These are phyloP conservation scores for Cordyceps pruinosa DNA, from an alignment of 2,329 filamentous ascomycete genomes.

Conservation along the genomic window DNA sequence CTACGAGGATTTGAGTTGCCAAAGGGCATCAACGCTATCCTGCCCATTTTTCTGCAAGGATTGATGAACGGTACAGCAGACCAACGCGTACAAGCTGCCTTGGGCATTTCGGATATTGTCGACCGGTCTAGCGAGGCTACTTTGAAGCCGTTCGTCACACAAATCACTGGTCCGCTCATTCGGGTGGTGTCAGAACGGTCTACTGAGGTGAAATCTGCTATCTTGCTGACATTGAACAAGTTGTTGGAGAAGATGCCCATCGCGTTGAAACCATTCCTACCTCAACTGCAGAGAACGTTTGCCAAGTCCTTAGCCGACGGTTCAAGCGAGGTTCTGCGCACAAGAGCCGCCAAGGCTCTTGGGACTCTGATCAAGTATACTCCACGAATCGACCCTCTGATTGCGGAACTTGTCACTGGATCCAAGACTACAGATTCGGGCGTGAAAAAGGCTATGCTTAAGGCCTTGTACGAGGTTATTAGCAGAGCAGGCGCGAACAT, in stretches of 20 bases:
- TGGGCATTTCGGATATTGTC: conserved; percentile 92
- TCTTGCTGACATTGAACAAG: conserved; percentile 89
- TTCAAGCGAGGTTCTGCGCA: conserved; percentile 79
- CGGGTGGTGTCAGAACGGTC: conserved; percentile 95
- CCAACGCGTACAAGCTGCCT: conserved; percentile 82
- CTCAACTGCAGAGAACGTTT: conserved; percentile 93
- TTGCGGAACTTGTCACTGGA: conserved; percentile 86
- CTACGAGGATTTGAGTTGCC: conserved; percentile 85
- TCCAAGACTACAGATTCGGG: conserved; percentile 81
- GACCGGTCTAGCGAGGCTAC: conserved; percentile 84
- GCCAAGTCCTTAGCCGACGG: conserved; percentile 92
- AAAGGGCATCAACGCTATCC: conserved; percentile 92
- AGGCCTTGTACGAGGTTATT: conserved; percentile 91
- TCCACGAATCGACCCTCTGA: conserved; percentile 88
- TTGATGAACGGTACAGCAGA: conserved; percentile 94
- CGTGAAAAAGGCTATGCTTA: conserved; percentile 92
- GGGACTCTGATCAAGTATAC: conserved; percentile 95
- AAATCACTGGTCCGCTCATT: conserved; percentile 95
- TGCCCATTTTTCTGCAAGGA: conserved; percentile 96
- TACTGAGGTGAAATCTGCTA: conserved; percentile 91
- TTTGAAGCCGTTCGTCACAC: conserved; percentile 89
- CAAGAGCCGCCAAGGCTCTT: conserved; percentile 84
- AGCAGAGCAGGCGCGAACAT: conserved; percentile 92
- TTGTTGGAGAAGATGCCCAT: conserved; percentile 93
- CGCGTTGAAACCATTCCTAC: conserved; percentile 92